Base-by-base conservation (phyloP, 2,329 filamentous ascomycete genomes). In the Aspergillus quadricinctus region DNA sequence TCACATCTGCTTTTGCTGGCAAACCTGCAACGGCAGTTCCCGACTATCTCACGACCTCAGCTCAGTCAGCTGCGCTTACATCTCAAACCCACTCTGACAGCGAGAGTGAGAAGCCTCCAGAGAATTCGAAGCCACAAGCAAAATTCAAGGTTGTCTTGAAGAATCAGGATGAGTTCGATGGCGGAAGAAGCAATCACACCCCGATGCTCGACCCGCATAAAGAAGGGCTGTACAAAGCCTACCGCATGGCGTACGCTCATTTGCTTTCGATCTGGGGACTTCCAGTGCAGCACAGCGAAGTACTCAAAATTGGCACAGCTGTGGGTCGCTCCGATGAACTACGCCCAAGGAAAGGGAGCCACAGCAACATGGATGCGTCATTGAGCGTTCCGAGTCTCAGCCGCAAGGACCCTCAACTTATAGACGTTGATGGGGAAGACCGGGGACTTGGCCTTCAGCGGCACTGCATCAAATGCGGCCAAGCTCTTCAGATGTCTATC, bases 221-320 rank as follows among this genome's bases (percentile, higher is more conserved):
- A 48, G 75, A 77, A 21, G 70, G 68, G 61, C 72, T 81, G 46
- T 82, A 81, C 61, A 72, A 70, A 6, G 73, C 78, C 2, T 88
- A 85, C 72, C 78, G 83, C 45, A 71, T 75, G 51, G 75, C 79
- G 48, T 87, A 87, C 68, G 82, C 84, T 3, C 74, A 84, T 49
- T 73, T 84, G 54, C 75, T 87, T 4, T 79, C 79, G n/a, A 78
- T 80, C 8, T 87, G 84, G 84, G 78, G 78, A 11, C 62, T 87
- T 10, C 72, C 78, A 11, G 75, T 82, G 23, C 75, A 81, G 60
- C 77, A 80, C 50, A 79, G 80, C 14, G 84, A 87, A 66, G 73
- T 87, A 1, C 73, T 85, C 27, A 85, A 85, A 61, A 81, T 82
- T 56, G 79, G 81, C 50, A 76, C 76, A 0, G 64, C 77, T 4